Evolutionary conservation across 2,329 filamentous ascomycete species (phyloP).

Genomic region (Ophiostoma angusticollis): DNA sequence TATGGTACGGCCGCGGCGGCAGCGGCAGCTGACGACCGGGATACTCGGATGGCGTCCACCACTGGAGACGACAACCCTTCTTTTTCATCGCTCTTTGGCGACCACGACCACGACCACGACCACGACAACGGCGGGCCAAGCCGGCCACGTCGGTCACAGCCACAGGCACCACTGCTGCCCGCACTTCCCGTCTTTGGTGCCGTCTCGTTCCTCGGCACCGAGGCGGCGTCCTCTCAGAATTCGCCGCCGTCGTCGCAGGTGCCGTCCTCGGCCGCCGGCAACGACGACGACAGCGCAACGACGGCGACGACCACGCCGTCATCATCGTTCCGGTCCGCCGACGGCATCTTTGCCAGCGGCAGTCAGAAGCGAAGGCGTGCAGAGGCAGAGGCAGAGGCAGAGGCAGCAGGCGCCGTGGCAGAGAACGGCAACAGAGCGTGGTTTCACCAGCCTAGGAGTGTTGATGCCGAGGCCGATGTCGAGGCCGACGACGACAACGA

Average conservation of each 20-base stretch:
- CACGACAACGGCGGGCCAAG: not conserved
- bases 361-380: not conserved
- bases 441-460: too few relatives aligned
- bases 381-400: not conserved
- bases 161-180: too few relatives aligned
- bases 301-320: constrained; percentile 3
- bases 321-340: constrained; percentile 3
- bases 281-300: not conserved
- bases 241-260: not conserved
- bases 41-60: not conserved
- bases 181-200: too few relatives aligned
- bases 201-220: too few relatives aligned
- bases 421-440: not conserved
- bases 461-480: not conserved
- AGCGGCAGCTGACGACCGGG: not conserved
- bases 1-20: constrained; percentile 1
- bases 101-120: not conserved
- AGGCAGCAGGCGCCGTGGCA: not conserved
- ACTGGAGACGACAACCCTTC: not conserved
- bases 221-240: too few relatives aligned
- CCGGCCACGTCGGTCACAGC: too few relatives aligned
- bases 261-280: not conserved
- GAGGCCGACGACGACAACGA: not conserved
- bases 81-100: constrained; percentile 2
- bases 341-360: not conserved